Evolutionary conservation across 371 early-diverging fungal species (phyloP), one percentile per base, ranked within the genome.

Genomic region (Homolaphlyctis polyrhiza): DNA sequence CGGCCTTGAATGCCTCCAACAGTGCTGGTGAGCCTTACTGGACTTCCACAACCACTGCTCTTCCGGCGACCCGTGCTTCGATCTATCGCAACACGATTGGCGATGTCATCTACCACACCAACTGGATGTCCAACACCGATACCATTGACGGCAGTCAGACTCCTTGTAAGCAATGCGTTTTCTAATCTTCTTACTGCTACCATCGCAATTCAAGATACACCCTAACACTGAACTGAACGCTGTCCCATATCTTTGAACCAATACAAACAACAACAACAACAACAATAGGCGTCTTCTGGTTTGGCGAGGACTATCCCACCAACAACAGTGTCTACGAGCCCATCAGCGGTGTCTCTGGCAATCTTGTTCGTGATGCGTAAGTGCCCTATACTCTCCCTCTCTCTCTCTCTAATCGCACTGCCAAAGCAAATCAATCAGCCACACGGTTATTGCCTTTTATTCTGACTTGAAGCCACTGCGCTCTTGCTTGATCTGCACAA

Each of bases 231-330:
- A n/a, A n/a, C n/a, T n/a, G n/a, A n/a, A n/a, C n/a, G n/a, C n/a
- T n/a, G n/a, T n/a, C n/a, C n/a, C n/a, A n/a, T n/a, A n/a, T n/a
- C n/a, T n/a, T n/a, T n/a, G n/a, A n/a, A n/a, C n/a, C n/a, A n/a
- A n/a, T n/a, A n/a, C n/a, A n/a, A n/a, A n/a, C n/a, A n/a, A n/a
- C n/a, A n/a, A n/a, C n/a, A n/a, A n/a, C n/a, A n/a, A n/a, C n/a
- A n/a, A n/a, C n/a, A n/a, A 50, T 51, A 57, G 73, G 76, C 51
- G 72, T 72, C 27, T 66, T 48, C 51, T 77, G 78, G 78, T 74
- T 69, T 35, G 78, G 74, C 14, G 68, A 67, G 35, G 71, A 70
- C 32, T 77, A 69, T 48, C 74, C 72, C 2, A 4, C 6, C 11
- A 36, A 49, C 39, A 45, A 32, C 14, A 58, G 48, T 25, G 36